Evolutionary conservation across 805 yeast species (phyloP).

Genomic region (Candida chauliodis): DNA sequence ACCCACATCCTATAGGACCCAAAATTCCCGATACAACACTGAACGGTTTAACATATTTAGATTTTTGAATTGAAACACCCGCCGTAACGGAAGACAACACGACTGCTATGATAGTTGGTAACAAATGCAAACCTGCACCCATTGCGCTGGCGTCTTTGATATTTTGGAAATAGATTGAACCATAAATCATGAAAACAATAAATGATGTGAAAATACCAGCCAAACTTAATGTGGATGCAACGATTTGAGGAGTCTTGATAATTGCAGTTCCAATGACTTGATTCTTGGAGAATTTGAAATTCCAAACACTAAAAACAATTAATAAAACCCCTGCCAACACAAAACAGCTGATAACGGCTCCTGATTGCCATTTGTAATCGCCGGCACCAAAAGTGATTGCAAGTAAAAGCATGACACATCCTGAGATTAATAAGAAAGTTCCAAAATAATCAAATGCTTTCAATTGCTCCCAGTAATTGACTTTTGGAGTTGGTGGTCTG

Average conservation of each 20-base stretch:
- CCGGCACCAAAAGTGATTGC: slow-evolving; percentile 55
- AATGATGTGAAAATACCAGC: slow-evolving; percentile 34
- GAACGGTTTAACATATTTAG: slow-evolving; percentile 41
- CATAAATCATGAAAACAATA: slow-evolving; percentile 24
- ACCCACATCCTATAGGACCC: slow-evolving; percentile 43
- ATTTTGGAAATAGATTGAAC: slow-evolving; percentile 47
- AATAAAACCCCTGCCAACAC: slow-evolving; percentile 32
- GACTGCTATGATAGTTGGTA: slow-evolving; percentile 42
- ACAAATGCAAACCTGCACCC: slow-evolving; percentile 42
- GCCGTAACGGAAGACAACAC: slow-evolving; percentile 31
- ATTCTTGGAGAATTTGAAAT: slow-evolving; percentile 34
- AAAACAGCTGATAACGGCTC: slow-evolving; percentile 32
- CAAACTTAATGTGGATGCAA: slow-evolving; percentile 33
- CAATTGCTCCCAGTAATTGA: slow-evolving; percentile 35
- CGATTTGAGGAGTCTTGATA: slow-evolving; percentile 33
- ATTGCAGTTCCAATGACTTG: slow-evolving; percentile 48
- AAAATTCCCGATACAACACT: slow-evolving; percentile 25
- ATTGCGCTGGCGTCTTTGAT: slow-evolving; percentile 39
- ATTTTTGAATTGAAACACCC: slow-evolving; percentile 37
- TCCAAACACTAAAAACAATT: slow-evolving; percentile 40
- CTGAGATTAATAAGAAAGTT: slow-evolving; percentile 43
- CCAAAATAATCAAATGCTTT: slow-evolving; percentile 53
- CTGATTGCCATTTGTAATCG: slow-evolving; percentile 51
- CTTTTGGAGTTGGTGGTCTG: slow-evolving; percentile 44
- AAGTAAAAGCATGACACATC: slow-evolving; percentile 48